Conservation (phyloP, 805 yeast species). For the Spathaspora boniae region DNA sequence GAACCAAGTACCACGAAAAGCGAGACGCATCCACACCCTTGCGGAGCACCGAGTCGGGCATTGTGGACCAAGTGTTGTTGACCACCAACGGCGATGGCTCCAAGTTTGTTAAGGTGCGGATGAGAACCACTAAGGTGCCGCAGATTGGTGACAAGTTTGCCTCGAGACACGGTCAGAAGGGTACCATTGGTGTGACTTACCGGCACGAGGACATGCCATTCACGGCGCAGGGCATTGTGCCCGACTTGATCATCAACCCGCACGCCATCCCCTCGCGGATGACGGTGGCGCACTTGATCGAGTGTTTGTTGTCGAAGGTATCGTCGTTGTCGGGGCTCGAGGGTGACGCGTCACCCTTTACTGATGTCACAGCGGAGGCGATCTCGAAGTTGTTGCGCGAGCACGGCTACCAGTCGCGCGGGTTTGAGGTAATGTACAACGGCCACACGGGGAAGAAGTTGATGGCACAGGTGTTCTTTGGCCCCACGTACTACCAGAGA, state of each 20-base stretch:
- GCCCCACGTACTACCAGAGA: constrained; percentile 99
- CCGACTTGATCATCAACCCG: constrained; percentile 96
- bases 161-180: constrained; percentile 99
- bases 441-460: constrained; percentile 98
- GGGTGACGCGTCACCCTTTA: constrained; percentile 99
- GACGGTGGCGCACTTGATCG: constrained; percentile 99
- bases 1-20: constrained; percentile 97
- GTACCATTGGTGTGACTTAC: constrained; percentile 98
- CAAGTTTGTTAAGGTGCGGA: constrained; percentile 95
- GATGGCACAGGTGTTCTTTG: constrained; percentile 98
- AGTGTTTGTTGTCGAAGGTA: constrained; percentile 93
- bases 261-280: constrained; percentile 99
- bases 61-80: constrained; percentile 93
- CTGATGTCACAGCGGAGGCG: constrained; percentile 97
- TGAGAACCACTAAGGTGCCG: constrained; percentile 98
- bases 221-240: constrained; percentile 91
- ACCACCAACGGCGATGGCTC: constrained; percentile 98
- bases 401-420: constrained; percentile 97
- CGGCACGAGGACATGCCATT: constrained; percentile 99
- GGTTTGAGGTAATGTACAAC: constrained; percentile 97
- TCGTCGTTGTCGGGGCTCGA: constrained; percentile 93
- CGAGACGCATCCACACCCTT: constrained; percentile 98
- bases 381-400: constrained; percentile 88
- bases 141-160: constrained; percentile 99
- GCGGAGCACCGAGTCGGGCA: constrained; percentile 95